phyloP scores from a whole-genome alignment of 2,329 filamentous ascomycete species.

The Boeremia exigua region DNA sequence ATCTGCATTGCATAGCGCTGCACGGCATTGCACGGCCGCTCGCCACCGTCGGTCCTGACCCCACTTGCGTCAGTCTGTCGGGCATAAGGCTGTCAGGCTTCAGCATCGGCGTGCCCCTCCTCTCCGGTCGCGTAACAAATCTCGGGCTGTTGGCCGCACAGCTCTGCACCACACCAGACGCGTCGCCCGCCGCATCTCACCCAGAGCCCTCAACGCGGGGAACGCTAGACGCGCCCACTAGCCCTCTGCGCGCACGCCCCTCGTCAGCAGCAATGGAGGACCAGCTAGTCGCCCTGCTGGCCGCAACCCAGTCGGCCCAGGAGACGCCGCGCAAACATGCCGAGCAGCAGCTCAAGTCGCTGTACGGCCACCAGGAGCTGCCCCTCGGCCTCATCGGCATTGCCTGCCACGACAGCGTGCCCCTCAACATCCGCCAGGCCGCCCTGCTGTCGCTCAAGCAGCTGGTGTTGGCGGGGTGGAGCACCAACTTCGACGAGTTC shows the following conservation, averaged over 20 bases:
- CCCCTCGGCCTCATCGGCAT: slow-evolving; percentile 81
- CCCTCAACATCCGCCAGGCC: slow-evolving; percentile 78
- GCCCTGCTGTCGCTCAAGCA: slow-evolving; percentile 80
- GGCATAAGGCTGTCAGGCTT: slow-evolving; percentile 9
- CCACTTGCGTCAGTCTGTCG: slow-evolving; percentile 12
- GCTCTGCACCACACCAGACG: slow-evolving; percentile 30
- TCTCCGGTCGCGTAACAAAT: slow-evolving; percentile 33
- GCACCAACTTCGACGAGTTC: slow-evolving; percentile 73
- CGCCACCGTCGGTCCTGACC: not conserved
- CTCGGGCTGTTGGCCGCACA: slow-evolving; percentile 18
- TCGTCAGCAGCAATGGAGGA: slow-evolving; percentile 73
- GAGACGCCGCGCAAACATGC: slow-evolving; percentile 83
- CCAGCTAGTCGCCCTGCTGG: slow-evolving; percentile 85
- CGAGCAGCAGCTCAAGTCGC: slow-evolving; percentile 78
- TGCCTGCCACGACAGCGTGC: slow-evolving; percentile 75
- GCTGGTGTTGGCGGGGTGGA: slow-evolving; percentile 88
- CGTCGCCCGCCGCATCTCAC: slow-evolving; percentile 20
- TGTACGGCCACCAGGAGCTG: slow-evolving; percentile 73
- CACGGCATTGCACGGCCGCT: slow-evolving; percentile 3
- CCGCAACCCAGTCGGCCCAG: slow-evolving; percentile 80
- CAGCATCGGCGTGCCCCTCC: slow-evolving; percentile 32
- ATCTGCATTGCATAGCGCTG: not conserved
- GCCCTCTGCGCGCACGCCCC: slow-evolving; percentile 33
- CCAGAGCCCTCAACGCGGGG: slow-evolving; percentile 21
- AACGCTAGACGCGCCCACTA: slow-evolving; percentile 39